phyloP scores from a whole-genome alignment of 2,329 filamentous ascomycete genomes.

The Fusarium praegraminearum region DNA sequence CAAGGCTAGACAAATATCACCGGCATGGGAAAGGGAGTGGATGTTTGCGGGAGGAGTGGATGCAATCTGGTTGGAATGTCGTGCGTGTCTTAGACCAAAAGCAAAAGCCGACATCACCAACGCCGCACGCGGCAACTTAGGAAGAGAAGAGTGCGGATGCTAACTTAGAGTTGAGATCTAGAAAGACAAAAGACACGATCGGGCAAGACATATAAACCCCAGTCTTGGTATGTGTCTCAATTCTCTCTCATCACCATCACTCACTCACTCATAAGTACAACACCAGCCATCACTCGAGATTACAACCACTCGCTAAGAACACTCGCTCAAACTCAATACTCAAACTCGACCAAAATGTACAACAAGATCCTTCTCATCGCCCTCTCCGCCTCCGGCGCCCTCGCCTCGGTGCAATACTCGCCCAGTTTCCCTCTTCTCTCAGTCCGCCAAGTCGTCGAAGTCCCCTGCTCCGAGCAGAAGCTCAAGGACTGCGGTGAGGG shows the following conservation, averaged over 20 bases:
- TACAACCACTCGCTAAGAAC: slow-evolving; percentile 5
- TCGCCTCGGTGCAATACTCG: slow-evolving; percentile 32
- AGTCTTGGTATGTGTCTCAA: slow-evolving; percentile 19
- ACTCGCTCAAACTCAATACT: slow-evolving; percentile 5
- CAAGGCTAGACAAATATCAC: not conserved
- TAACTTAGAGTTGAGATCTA: not conserved
- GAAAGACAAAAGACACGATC: not conserved
- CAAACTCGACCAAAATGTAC: slow-evolving; percentile 19
- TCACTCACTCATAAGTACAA: slow-evolving; percentile 8
- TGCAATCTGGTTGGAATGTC: slow-evolving; percentile 40
- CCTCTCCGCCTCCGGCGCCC: slow-evolving; percentile 34
- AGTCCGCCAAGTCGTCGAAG: slow-evolving; percentile 39
- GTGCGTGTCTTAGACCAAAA: slow-evolving; percentile 21
- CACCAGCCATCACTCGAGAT: not conserved
- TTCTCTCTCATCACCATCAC: slow-evolving; percentile 1
- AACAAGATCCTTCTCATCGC: slow-evolving; percentile 45
- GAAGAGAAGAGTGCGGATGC: not conserved
- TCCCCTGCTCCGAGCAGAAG: slow-evolving; percentile 43
- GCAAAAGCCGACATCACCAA: slow-evolving; percentile 11
- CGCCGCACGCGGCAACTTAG: slow-evolving; percentile 19
- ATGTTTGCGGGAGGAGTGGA: slow-evolving; percentile 30
- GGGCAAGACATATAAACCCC: slow-evolving; percentile 23
- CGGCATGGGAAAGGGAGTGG: slow-evolving; percentile 15
- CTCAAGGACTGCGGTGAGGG: slow-evolving; percentile 48
- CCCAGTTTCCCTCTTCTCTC: slow-evolving; percentile 31